Evolutionary conservation across 495 filamentous ascomycete species (phyloP).

Genomic region (Alectoria sarmentosa): DNA sequence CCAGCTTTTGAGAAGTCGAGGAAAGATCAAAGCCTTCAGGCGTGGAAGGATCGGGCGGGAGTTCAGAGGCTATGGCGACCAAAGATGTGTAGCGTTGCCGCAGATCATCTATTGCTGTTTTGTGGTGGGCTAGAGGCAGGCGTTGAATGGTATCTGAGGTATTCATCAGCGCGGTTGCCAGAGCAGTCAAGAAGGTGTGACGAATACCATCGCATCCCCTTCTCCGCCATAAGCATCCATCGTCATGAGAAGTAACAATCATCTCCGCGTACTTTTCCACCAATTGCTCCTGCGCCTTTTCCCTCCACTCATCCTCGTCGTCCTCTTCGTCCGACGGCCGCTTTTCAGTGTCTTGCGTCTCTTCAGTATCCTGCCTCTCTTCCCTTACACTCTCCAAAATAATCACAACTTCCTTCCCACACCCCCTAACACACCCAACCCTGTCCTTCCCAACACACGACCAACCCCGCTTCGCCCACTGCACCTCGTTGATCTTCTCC

Average conservation of each 20-base stretch:
- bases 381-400: conserved; percentile 52
- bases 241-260: conserved; percentile 70
- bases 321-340: conserved; percentile 7
- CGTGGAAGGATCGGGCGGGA: conserved; percentile 43
- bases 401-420: conserved; percentile 73
- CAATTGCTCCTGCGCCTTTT: conserved; percentile 50
- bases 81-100: conserved; percentile 54
- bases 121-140: conserved; percentile 50
- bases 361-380: conserved; percentile 11
- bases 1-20: conserved; percentile 23
- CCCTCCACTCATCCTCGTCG: conserved; percentile 23
- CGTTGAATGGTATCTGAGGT: conserved; percentile 45
- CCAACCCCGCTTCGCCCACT: conserved; percentile 96
- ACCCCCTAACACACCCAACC: conserved; percentile 74
- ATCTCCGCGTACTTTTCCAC: conserved; percentile 69
- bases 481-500: conserved; percentile 73
- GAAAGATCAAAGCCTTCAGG: conserved; percentile 40
- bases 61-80: conserved; percentile 41
- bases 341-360: conserved; percentile 12
- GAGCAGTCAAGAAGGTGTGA: background rate
- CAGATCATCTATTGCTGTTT: conserved; percentile 47
- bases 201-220: conserved; percentile 72
- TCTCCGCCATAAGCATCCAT: conserved; percentile 78
- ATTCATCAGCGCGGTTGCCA: conserved; percentile 7
- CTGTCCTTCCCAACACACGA: conserved; percentile 72